Evolutionary conservation across 139 green algal genomes (phyloP).

Genomic region (Nannochloris sp.): DNA sequence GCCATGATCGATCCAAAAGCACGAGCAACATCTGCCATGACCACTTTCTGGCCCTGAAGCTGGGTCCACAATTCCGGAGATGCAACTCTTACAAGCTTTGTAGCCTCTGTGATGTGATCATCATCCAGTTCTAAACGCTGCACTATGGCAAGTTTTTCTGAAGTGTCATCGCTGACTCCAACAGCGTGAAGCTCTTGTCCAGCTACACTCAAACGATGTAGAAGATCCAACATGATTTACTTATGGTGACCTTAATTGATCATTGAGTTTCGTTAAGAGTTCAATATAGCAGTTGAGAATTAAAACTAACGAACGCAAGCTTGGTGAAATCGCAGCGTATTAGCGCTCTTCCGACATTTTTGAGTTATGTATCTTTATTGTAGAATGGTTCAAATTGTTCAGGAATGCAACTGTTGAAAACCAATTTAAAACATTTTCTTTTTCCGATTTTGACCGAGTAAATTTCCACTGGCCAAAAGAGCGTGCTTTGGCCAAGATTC

Average conservation of each 20-base stretch:
- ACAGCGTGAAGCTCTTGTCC: not conserved
- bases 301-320: too few relatives aligned
- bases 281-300: too few relatives aligned
- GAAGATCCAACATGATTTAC: not conserved
- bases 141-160: not conserved
- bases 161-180: constrained; percentile 4
- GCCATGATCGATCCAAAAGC: not conserved
- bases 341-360: too few relatives aligned
- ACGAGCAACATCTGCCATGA: not conserved
- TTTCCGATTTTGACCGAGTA: too few relatives aligned
- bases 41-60: not conserved
- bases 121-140: not conserved
- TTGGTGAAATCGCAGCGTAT: too few relatives aligned
- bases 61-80: not conserved
- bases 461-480: too few relatives aligned
- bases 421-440: too few relatives aligned
- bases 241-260: too few relatives aligned
- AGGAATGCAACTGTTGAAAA: too few relatives aligned
- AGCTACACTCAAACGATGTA: not conserved
- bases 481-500: too few relatives aligned
- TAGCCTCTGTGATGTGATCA: not conserved
- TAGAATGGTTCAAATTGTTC: too few relatives aligned
- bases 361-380: too few relatives aligned
- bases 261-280: constrained; percentile 2
- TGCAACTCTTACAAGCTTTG: not conserved